phyloP scores from a whole-genome alignment of 495 filamentous ascomycete genomes.

The Podospora conica region DNA sequence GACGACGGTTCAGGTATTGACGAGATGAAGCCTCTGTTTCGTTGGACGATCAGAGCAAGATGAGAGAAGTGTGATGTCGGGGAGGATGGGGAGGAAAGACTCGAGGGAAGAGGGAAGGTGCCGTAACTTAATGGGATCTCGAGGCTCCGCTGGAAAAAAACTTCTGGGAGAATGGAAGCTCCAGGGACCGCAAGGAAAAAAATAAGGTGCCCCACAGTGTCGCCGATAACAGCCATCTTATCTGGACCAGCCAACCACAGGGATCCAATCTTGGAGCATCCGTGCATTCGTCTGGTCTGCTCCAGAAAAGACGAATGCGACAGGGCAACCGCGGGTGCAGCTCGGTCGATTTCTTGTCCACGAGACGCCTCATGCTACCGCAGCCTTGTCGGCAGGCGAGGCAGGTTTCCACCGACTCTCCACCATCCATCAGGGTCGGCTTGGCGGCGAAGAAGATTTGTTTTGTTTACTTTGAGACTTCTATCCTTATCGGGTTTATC shows the following conservation, averaged over 20 bases:
- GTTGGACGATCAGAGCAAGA: neutral
- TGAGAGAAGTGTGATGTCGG: neutral
- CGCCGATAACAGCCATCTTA: constrained; percentile 23
- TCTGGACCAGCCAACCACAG: constrained; percentile 14
- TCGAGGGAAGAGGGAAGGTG: neutral
- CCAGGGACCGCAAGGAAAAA: constrained; percentile 14
- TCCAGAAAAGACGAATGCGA: neutral
- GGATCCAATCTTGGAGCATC: neutral
- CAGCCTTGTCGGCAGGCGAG: neutral
- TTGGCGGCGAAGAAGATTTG: neutral
- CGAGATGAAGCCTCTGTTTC: neutral
- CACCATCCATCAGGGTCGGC: neutral
- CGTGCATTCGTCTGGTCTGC: neutral
- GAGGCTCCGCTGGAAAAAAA: constrained; percentile 24
- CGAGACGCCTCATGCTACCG: neutral
- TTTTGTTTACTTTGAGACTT: neutral
- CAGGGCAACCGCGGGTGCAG: neutral
- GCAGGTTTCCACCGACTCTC: neutral
- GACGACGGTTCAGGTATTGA: neutral
- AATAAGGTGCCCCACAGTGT: constrained; percentile 16
- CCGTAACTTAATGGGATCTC: neutral
- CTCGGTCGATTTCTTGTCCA: neutral
- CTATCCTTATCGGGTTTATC: too few species aligned
- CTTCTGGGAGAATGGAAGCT: constrained; percentile 11
- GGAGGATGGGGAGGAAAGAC: neutral